phyloP scores from a whole-genome alignment of 202 grass and related monocot species.

The Panicum virgatum region DNA sequence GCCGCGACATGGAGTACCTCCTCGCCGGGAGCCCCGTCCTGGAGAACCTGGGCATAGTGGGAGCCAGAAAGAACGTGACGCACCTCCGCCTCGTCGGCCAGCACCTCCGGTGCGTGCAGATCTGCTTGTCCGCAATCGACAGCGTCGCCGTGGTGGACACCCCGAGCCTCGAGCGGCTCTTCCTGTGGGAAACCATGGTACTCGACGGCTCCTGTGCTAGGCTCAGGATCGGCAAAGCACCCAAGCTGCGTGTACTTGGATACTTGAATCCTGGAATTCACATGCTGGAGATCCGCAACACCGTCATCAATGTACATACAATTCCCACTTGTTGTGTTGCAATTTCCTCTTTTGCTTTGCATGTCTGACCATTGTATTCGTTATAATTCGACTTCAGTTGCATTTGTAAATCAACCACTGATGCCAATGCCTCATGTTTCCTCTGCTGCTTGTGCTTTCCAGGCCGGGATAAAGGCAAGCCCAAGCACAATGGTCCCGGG shows the following conservation, averaged over 20 bases:
- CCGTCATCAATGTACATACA: too few species aligned
- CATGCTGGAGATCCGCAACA: too few species aligned
- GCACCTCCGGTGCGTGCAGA: constrained; percentile 30
- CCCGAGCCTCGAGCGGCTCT: constrained; percentile 36
- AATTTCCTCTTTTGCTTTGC: too few species aligned
- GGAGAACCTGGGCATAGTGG: constrained; percentile 33
- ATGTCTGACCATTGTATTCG: too few species aligned
- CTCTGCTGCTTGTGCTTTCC: not conserved
- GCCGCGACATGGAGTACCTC: constrained; percentile 24
- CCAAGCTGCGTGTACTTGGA: not conserved
- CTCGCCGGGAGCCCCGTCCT: constrained; percentile 30
- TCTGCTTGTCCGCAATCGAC: not conserved
- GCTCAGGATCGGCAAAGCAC: constrained; percentile 15
- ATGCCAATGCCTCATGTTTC: not conserved
- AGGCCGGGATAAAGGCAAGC: constrained; percentile 17
- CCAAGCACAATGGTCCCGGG: not conserved
- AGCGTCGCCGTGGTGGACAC: constrained; percentile 32
- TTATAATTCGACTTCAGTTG: too few species aligned
- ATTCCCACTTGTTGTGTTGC: too few species aligned
- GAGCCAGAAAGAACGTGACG: not conserved
- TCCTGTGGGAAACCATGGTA: not conserved
- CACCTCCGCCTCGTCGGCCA: not conserved
- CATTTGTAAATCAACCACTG: not conserved
- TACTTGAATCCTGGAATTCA: too few species aligned
- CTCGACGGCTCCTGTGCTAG: not conserved